phyloP scores from a whole-genome alignment of 2,329 filamentous ascomycete genomes.

The Alternaria sp. region DNA sequence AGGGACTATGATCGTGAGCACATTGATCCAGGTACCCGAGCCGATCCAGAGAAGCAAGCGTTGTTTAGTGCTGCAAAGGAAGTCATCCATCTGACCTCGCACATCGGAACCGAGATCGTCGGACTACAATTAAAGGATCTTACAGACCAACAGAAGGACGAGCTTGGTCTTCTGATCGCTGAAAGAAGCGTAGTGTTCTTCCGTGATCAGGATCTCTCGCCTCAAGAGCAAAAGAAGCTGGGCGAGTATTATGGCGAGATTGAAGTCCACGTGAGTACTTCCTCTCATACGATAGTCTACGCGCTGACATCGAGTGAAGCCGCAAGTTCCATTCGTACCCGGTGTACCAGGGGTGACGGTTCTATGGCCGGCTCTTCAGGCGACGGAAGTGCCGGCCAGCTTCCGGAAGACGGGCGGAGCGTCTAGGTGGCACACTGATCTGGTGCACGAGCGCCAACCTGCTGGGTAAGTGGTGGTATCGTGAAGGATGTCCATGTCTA shows the following conservation, averaged over 20 bases:
- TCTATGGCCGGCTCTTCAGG: constrained; percentile 73
- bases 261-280: constrained; percentile 71
- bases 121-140: constrained; percentile 58
- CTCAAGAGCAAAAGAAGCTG: constrained; percentile 41
- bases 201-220: constrained; percentile 55
- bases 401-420: constrained; percentile 73
- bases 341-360: constrained; percentile 68
- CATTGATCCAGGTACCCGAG: constrained; percentile 56
- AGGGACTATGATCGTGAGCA: constrained; percentile 53
- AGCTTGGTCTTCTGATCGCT: constrained; percentile 53
- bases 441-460: constrained; percentile 74
- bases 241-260: constrained; percentile 57
- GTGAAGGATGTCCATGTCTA: background rate
- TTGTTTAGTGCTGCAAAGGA: constrained; percentile 52
- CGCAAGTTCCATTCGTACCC: constrained; percentile 74
- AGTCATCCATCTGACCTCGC: constrained; percentile 43
- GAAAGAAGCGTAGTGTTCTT: constrained; percentile 58
- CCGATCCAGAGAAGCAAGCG: constrained; percentile 55
- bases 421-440: constrained; percentile 72
- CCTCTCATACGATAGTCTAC: no score
- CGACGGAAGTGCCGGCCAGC: constrained; percentile 64
- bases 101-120: constrained; percentile 47
- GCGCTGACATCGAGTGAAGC: constrained; percentile 51
- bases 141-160: constrained; percentile 57
- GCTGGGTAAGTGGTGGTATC: constrained; percentile 55